These are phyloP conservation scores for Guillardia theta DNA, from an alignment of 78 protist species.

Conservation along the genomic window DNA sequence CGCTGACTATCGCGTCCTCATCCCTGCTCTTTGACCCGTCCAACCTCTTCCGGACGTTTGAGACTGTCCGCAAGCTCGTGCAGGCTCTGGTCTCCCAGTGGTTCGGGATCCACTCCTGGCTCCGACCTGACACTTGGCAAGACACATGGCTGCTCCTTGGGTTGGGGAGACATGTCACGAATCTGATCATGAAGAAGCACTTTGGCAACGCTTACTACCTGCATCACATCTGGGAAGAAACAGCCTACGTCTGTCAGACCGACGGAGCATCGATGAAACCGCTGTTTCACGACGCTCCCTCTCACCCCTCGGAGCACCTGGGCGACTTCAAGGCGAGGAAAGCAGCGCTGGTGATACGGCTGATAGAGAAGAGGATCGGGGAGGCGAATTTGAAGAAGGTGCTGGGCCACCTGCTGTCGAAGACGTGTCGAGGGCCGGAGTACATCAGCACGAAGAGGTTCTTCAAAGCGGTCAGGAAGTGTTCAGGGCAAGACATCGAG, in stretches of 20 bases:
- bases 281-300: background rate
- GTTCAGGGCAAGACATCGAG: background rate
- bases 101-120: background rate
- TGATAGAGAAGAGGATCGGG: background rate
- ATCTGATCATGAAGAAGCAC: background rate
- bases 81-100: background rate
- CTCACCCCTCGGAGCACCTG: background rate
- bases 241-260: background rate
- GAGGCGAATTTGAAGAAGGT: background rate
- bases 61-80: background rate
- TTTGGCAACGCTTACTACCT: background rate
- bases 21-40: background rate
- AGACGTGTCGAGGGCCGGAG: background rate
- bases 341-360: background rate
- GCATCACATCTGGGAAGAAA: background rate
- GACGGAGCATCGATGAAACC: background rate
- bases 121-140: background rate
- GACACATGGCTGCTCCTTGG: constrained; percentile 8
- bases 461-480: background rate
- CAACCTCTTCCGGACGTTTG: background rate
- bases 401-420: background rate
- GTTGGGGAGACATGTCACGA: background rate
- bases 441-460: background rate
- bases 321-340: background rate
- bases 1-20: background rate